A percentile compares a stretch with the other conserved stretches of the same genome.
phyloP scores from a whole-genome alignment of 2,329 filamentous ascomycete species.

The Pestalotiopsis sp. region DNA sequence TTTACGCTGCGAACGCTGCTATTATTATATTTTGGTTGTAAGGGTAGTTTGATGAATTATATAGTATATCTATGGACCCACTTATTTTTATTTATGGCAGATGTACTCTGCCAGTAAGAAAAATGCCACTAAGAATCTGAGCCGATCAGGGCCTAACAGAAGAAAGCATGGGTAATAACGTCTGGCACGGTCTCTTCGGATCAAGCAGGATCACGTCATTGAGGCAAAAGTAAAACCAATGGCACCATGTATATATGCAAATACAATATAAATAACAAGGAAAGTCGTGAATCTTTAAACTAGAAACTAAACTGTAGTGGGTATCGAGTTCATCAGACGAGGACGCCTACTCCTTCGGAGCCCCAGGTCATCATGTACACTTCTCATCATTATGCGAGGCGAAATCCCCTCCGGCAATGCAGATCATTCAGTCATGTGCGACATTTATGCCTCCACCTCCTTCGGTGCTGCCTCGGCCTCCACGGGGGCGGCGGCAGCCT shows the following conservation, averaged over 20 bases:
- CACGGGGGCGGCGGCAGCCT: conserved; percentile 12
- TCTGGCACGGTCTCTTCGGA: not conserved
- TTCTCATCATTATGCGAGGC: conserved; percentile 8
- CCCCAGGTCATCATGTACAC: conserved; percentile 10
- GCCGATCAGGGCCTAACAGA: no score
- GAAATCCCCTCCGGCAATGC: conserved; percentile 10
- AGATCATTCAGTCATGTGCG: conserved; percentile 14
- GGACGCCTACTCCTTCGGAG: conserved; percentile 11
- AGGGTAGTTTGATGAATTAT: no score
- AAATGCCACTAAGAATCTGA: no score
- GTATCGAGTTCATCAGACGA: conserved; percentile 15
- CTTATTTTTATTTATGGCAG: no score
- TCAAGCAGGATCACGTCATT: not conserved
- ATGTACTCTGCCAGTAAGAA: no score
- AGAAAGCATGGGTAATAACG: not conserved
- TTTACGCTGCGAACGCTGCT: no score
- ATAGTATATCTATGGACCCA: no score
- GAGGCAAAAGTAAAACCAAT: not conserved
- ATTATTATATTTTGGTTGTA: no score
- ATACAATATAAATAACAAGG: not conserved
- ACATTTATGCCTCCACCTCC: conserved; percentile 10
- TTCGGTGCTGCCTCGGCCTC: not conserved
- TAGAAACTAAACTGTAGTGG: conserved; percentile 14
- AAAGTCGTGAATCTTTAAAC: conserved; percentile 7
- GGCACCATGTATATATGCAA: not conserved